phyloP scores from a whole-genome alignment of 2,329 filamentous ascomycete genomes.

The Akanthomyces lecanii region DNA sequence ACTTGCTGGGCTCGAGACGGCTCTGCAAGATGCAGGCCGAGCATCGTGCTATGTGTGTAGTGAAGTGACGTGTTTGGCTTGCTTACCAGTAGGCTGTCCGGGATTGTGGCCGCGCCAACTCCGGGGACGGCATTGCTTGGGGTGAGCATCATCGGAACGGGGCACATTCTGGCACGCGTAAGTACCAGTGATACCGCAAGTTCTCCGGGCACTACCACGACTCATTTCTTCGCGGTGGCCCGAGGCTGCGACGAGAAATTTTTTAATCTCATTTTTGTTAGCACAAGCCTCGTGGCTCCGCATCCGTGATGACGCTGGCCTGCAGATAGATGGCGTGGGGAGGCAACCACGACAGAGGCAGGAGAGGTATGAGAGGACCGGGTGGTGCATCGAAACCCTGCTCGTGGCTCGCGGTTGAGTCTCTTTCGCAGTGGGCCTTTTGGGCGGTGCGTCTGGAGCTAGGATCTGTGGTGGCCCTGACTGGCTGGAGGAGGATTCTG shows the following conservation, averaged over 20 bases:
- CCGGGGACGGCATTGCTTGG: conserved; percentile 1
- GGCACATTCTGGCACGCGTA: not conserved
- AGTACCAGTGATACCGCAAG: not conserved
- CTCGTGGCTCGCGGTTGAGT: not conserved
- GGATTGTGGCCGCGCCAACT: conserved; percentile 8
- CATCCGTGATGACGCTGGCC: conserved; percentile 13
- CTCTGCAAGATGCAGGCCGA: not conserved
- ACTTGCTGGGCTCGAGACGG: not conserved
- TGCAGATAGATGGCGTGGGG: conserved; percentile 9
- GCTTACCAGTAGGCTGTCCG: not conserved
- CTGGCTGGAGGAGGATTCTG: not conserved
- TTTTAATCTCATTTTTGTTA: not conserved
- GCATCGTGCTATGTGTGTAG: not conserved
- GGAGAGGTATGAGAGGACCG: not conserved
- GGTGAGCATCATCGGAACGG: not conserved
- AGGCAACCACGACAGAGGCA: not conserved
- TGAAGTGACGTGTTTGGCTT: not conserved
- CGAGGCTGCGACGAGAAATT: not conserved
- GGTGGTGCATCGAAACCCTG: not conserved
- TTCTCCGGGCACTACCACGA: not conserved
- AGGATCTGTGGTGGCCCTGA: not conserved
- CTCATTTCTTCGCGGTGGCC: not conserved
- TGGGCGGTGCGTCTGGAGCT: not conserved
- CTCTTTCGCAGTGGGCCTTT: not conserved
- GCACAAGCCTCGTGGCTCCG: conserved; percentile 1